These are phyloP conservation scores for Pseudotulostoma volvatum DNA, from an alignment of 495 filamentous ascomycete genomes.

Conservation along the genomic window DNA sequence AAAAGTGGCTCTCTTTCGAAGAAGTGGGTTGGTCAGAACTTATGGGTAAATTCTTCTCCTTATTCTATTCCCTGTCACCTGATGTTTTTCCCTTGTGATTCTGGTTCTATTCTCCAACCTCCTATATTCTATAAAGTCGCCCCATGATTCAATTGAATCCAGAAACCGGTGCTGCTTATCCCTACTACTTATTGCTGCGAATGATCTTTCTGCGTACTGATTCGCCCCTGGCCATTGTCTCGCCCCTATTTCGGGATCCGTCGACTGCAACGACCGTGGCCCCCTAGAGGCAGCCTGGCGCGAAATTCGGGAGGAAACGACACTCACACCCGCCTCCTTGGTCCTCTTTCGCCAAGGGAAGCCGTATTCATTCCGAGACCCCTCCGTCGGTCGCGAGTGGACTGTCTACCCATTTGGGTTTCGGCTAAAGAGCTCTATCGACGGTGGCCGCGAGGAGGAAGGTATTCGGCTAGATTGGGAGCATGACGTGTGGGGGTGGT, in stretches of 20 bases:
- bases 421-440: slow-evolving; percentile 22
- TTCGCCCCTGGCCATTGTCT: slow-evolving; percentile 31
- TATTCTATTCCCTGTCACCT: background rate
- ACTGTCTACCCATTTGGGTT: slow-evolving; percentile 48
- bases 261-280: slow-evolving; percentile 32
- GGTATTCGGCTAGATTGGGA: slow-evolving; percentile 46
- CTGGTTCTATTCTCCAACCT: no score
- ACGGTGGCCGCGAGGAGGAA: slow-evolving; percentile 14
- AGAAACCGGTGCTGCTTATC: no score
- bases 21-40: slow-evolving; percentile 39
- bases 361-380: slow-evolving; percentile 39
- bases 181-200: background rate
- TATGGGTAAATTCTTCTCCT: slow-evolving; percentile 27
- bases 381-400: slow-evolving; percentile 37
- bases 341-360: slow-evolving; percentile 40
- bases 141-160: no score
- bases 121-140: no score
- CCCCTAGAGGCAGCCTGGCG: slow-evolving; percentile 42
- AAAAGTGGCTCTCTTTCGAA: slow-evolving; percentile 39
- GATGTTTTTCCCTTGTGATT: no score
- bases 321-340: slow-evolving; percentile 27
- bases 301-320: slow-evolving; percentile 47
- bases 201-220: background rate
- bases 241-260: slow-evolving; percentile 44
- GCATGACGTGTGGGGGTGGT: slow-evolving; percentile 40